Evolutionary conservation across 345 rosid species (phyloP).

Genomic region (Aurinia saxatilis): DNA sequence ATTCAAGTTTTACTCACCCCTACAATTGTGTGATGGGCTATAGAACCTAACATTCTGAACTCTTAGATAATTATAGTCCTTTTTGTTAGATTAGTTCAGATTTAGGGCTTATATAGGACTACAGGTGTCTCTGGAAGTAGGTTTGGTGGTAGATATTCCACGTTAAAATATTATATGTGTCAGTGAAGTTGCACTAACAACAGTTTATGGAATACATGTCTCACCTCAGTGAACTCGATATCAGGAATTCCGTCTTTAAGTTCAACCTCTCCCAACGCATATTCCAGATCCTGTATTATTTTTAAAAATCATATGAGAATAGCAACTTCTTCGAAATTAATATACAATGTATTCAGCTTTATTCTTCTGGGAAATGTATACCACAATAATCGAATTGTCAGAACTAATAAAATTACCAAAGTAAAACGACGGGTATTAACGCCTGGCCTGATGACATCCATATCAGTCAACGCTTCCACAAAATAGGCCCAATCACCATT

Average conservation of each 20-base stretch:
- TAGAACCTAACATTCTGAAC: background rate
- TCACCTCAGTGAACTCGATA: slow-evolving; percentile 90
- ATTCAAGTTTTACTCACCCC: background rate
- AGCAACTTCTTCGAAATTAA: background rate
- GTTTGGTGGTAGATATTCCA: background rate
- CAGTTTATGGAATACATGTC: slow-evolving; percentile 16
- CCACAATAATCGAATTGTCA: background rate
- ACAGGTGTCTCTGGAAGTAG: background rate
- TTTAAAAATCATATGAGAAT: slow-evolving; percentile 9
- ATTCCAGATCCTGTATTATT: slow-evolving; percentile 73
- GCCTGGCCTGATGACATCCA: slow-evolving; percentile 88
- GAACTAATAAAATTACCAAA: slow-evolving; percentile 40
- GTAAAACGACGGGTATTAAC: slow-evolving; percentile 62
- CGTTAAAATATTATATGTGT: background rate
- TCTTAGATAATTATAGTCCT: background rate
- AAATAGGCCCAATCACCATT: slow-evolving; percentile 87
- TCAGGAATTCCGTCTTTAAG: slow-evolving; percentile 81
- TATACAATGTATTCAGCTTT: background rate
- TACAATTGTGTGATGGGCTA: background rate
- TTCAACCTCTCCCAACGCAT: slow-evolving; percentile 74
- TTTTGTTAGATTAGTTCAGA: background rate
- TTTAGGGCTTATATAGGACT: background rate
- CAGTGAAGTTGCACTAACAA: slow-evolving; percentile 10
- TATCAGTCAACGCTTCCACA: slow-evolving; percentile 68
- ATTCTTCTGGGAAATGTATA: background rate